Evolutionary conservation across 2,329 filamentous ascomycete species (phyloP).

Genomic region (Botrytis pseudocinerea): DNA sequence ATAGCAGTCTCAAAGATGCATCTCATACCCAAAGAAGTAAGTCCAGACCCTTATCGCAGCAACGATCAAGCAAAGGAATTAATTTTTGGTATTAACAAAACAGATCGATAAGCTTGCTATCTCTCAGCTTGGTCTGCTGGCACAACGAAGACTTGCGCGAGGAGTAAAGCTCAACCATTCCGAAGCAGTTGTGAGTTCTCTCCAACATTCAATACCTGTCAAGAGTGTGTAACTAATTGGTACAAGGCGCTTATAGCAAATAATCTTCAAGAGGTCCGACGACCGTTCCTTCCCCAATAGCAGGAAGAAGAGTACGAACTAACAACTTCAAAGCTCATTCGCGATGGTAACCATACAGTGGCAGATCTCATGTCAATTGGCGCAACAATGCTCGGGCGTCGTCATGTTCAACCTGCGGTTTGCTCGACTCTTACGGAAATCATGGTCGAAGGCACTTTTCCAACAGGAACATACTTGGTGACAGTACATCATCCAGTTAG

Average conservation of each 20-base stretch:
- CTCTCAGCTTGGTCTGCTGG: constrained; percentile 82
- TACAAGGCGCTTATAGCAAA: constrained; percentile 75
- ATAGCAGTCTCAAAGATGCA: constrained; percentile 43
- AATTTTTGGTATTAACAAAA: not conserved
- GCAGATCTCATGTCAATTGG: constrained; percentile 92
- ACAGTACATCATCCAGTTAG: constrained; percentile 90
- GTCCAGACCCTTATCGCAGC: constrained; percentile 44
- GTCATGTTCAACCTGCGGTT: constrained; percentile 85
- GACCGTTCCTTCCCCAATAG: not conserved
- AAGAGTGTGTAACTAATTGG: constrained; percentile 22
- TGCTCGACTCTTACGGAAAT: constrained; percentile 76
- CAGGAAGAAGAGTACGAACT: constrained; percentile 23
- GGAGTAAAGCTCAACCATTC: constrained; percentile 88
- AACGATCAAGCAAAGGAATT: not conserved
- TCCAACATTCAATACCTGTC: constrained; percentile 26
- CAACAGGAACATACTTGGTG: constrained; percentile 86
- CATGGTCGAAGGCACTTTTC: constrained; percentile 93
- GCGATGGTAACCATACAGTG: constrained; percentile 90
- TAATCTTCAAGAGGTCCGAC: constrained; percentile 76
- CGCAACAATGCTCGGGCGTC: constrained; percentile 86
- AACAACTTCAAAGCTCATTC: constrained; percentile 65
- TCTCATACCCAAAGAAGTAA: constrained; percentile 58
- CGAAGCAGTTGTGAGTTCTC: constrained; percentile 69
- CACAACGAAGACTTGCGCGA: constrained; percentile 82
- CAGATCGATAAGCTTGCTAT: constrained; percentile 96